These are phyloP conservation scores for Penicillium antarcticum DNA, from an alignment of 495 filamentous ascomycete species.

Conservation along the genomic window DNA sequence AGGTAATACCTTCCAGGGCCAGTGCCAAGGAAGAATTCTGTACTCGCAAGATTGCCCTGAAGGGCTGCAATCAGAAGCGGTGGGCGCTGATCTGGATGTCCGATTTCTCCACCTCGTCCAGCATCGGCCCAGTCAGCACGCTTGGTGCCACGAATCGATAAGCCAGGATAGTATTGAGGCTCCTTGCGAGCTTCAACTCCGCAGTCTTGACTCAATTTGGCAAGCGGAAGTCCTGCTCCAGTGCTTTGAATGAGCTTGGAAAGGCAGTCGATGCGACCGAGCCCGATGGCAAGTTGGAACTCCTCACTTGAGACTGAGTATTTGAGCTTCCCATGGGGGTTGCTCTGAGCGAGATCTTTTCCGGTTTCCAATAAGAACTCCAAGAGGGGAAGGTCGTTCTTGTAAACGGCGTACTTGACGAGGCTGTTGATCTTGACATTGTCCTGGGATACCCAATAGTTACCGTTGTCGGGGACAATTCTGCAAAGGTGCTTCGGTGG, in stretches of 20 bases:
- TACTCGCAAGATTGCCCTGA: conserved; percentile 53
- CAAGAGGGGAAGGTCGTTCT: conserved; percentile 37
- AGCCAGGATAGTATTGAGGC: conserved; percentile 65
- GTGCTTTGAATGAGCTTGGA: conserved; percentile 48
- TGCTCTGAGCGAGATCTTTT: conserved; percentile 19
- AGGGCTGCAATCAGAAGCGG: conserved; percentile 59
- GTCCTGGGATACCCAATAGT: too few species aligned
- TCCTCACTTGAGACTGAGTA: conserved; percentile 16
- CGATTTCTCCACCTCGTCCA: conserved; percentile 35
- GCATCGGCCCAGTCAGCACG: conserved; percentile 58
- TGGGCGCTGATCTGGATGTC: conserved; percentile 26
- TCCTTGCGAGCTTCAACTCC: conserved; percentile 55
- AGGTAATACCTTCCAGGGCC: conserved; percentile 58
- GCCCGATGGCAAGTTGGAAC: conserved; percentile 40
- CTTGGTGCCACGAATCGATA: conserved; percentile 71
- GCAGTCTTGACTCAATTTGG: conserved; percentile 56
- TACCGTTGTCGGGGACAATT: too few species aligned
- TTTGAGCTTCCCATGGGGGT: conserved; percentile 14
- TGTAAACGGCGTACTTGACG: conserved; percentile 34
- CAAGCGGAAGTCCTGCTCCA: conserved; percentile 62
- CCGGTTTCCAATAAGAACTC: conserved; percentile 43
- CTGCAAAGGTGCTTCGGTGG: too few species aligned
- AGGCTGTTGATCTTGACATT: conserved; percentile 4
- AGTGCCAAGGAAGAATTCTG: conserved; percentile 69
- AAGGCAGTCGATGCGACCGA: conserved; percentile 43